These are phyloP conservation scores for Globisporangium spiculum DNA, from an alignment of 352 stramenopile species.

Conservation along the genomic window DNA sequence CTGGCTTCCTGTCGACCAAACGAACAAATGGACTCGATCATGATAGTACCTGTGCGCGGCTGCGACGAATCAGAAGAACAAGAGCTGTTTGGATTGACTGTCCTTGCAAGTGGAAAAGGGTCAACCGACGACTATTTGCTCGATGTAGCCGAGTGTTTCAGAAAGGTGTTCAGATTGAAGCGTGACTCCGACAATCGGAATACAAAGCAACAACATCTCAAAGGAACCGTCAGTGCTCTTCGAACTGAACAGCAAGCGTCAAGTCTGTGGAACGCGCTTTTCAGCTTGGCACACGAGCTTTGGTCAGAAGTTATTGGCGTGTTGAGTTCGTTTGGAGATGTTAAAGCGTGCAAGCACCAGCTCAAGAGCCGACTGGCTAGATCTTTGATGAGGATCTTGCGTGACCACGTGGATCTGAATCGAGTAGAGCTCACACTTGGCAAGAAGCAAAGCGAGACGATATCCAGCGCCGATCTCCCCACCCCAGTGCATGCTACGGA, in stretches of 20 bases:
- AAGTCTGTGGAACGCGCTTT: slow-evolving; percentile 1
- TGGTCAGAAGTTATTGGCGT: not conserved
- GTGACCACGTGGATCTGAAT: not conserved
- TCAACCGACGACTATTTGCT: not conserved
- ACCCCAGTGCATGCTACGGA: not conserved
- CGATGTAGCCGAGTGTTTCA: slow-evolving; percentile 1
- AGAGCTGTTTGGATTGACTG: slow-evolving; percentile 6
- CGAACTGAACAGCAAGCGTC: not conserved
- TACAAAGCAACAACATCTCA: not conserved
- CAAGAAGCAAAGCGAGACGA: not conserved
- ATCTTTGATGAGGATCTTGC: slow-evolving; percentile 2
- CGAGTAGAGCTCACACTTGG: slow-evolving; percentile 1
- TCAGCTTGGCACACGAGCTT: not conserved
- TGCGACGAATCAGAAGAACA: not conserved
- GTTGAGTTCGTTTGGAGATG: not conserved
- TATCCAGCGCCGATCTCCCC: not conserved
- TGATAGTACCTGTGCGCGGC: slow-evolving; percentile 4
- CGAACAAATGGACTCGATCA: slow-evolving; percentile 3
- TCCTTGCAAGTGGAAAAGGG: not conserved
- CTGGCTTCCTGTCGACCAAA: not conserved
- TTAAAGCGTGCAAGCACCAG: not conserved
- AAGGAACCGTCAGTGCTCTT: not conserved
- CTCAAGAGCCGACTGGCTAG: slow-evolving; percentile 2
- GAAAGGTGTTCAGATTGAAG: not conserved
- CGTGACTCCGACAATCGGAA: not conserved